Base-by-base conservation (phyloP, 495 filamentous ascomycete genomes). In the Delitschia confertaspora region DNA sequence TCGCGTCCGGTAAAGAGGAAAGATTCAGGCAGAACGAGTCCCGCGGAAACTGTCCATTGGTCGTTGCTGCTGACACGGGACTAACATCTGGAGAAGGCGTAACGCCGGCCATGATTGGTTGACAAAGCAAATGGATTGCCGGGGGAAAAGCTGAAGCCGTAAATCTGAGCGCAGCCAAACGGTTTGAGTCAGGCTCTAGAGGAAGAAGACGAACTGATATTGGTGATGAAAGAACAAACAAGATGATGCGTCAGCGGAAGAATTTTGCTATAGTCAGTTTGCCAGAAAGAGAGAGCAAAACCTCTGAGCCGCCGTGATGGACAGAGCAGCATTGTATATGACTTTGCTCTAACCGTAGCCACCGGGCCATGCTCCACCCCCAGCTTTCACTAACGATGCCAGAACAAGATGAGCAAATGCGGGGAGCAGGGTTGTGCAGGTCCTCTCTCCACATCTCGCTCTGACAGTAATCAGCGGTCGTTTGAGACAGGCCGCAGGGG, bases 31-130 rank as follows among this genome's bases (percentile, higher is more conserved):
- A 53, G 41, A 57, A 57, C 9, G 42, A 49, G 42, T 56, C 53
- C 29, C 48, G 43, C 49, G 50, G 54, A 21, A 53, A 56, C 6
- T 48, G 48, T 10, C 54, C 49, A 53, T 53, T 57, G 45, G 54
- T 49, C 25, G 54, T 57, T 24, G 54, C 49, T 48, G 49, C 54
- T 53, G 54, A 57, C 49, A 53, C 49, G 37, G 54, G 53, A 53
- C 53, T 56, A 44, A 53, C 43, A 46, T 53, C 54, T 57, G 54
- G 54, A 48, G 53, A 56, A 6, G 49, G 54, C 22, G 54, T 53
- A 25, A 53, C 45, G 34, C 27, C 30, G 13, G 43, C 49, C 54
- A 57, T 57, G 43, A 53, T 57, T 55, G 52, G 52, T 34, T 34
- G 46, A 38, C 47, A 31, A 42, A 31, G 29, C n/a, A 8, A 26